Base-by-base conservation (phyloP, 305 asterid genomes). In the Fraxinus dipetala region DNA sequence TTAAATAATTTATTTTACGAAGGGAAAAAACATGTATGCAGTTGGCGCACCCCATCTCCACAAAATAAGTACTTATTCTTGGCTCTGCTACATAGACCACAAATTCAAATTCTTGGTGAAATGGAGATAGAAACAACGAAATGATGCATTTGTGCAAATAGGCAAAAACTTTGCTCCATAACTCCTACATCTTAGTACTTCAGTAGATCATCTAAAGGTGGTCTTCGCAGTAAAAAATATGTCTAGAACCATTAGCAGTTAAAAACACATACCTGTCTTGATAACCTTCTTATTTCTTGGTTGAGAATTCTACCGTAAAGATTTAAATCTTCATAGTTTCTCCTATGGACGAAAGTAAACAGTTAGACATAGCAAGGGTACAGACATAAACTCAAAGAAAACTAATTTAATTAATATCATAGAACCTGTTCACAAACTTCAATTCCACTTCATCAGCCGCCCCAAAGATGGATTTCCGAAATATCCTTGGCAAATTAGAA, bases 391-490 rank as follows among this genome's bases (percentile, higher is more conserved):
- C 82, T 51, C 59, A 83, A 79, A 70, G 32, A 45, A 63, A 82
- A 80, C 38, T 30, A 63, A 51, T 38, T 30, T 67, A 45, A 83
- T 54, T 83, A 69, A 83, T 80, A 70, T 81, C n/a, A 51, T 36
- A 77, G 82, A 83, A 93, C 99, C 99, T 93, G 88, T 92, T 92
- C 87, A 95, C 91, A 59, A 95, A 95, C 90, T 94, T 95, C 88
- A 95, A 78, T 86, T 95, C 99, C 74, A 95, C 93, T 91, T 94
- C 99, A 90, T 95, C 99, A n/a, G 99, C 99, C 70, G 91, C 97
- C 84, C 99, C 99, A 77, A 95, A 95, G 79, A 95, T 93, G 74
- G 92, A 90, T 86, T 95, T 95, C 78, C 99, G 94, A 79, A 94
- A 95, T 82, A 95, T 85, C 93, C 99, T 95, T 78, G 13, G 45